Evolutionary conservation across 148 eudicot genomes (phyloP).

Genomic region (Cornus controversa): DNA sequence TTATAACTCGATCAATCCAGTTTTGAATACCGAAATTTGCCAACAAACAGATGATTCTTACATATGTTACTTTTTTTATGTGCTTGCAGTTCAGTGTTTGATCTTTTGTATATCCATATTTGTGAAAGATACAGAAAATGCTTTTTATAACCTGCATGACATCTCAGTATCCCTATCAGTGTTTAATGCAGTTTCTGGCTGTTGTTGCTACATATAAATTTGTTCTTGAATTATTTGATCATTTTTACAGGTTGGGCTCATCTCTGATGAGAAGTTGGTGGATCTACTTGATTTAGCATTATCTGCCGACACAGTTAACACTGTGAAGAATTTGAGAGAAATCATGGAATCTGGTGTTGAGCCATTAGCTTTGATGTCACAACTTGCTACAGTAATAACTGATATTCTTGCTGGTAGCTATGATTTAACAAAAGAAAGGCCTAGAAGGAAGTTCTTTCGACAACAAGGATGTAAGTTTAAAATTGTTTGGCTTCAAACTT

Average conservation of each 20-base stretch:
- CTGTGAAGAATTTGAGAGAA: slow-evolving; percentile 86
- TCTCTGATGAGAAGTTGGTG: slow-evolving; percentile 90
- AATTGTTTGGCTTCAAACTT: not conserved
- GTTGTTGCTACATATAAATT: not conserved
- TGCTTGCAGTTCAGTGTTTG: not conserved
- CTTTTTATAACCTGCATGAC: not conserved
- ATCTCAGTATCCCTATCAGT: too few species aligned
- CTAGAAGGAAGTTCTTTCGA: slow-evolving; percentile 71
- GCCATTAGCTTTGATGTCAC: slow-evolving; percentile 92
- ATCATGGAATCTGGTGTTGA: slow-evolving; percentile 92
- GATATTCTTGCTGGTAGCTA: slow-evolving; percentile 90
- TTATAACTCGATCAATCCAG: too few species aligned
- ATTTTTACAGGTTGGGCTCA: slow-evolving; percentile 71
- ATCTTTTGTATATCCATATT: slow-evolving; percentile 4
- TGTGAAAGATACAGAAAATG: not conserved
- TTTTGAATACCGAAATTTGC: too few species aligned
- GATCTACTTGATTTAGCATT: slow-evolving; percentile 93
- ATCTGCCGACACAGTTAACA: slow-evolving; percentile 90
- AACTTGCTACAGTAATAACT: slow-evolving; percentile 89
- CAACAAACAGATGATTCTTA: not conserved
- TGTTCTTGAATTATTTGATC: not conserved
- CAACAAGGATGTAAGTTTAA: slow-evolving; percentile 64
- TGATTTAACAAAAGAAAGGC: slow-evolving; percentile 56
- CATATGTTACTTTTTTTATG: not conserved
- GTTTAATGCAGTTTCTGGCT: not conserved